Evolutionary conservation across 1,139 yeast genomes (phyloP).

Genomic region (Eremothecium gossypii): DNA sequence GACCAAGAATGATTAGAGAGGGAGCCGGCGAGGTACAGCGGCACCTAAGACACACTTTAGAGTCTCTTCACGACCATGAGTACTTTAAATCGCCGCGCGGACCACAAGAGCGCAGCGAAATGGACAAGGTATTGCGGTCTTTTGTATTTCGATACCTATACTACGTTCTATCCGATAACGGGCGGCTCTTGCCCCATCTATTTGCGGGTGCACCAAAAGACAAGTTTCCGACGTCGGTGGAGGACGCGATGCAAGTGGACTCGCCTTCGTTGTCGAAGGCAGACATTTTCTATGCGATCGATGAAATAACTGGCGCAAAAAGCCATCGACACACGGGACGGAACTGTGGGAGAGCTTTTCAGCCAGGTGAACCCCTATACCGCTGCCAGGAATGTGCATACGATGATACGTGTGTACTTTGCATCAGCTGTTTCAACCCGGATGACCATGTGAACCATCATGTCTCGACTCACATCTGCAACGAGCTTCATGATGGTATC

Average conservation of each 20-base stretch:
- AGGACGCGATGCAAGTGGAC: conserved; percentile 14
- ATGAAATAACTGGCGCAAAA: conserved; percentile 12
- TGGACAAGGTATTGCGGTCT: conserved; percentile 21
- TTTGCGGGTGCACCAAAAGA: conserved; percentile 14
- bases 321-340: conserved; percentile 36
- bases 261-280: conserved; percentile 4
- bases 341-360: conserved; percentile 57
- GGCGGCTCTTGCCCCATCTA: conserved; percentile 15
- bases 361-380: conserved; percentile 53
- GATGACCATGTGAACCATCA: conserved; percentile 58
- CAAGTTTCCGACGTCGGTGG: conserved; percentile 14
- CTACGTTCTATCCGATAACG: conserved; percentile 18
- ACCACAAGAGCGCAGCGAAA: conserved; percentile 23
- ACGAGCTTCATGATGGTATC: conserved; percentile 46
- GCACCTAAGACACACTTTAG: conserved; percentile 14
- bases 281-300: conserved; percentile 17
- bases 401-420: conserved; percentile 68
- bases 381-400: conserved; percentile 61
- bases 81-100: conserved; percentile 18
- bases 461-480: conserved; percentile 44
- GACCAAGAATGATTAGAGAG: conserved; percentile 7
- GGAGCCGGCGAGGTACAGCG: conserved; percentile 9
- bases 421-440: conserved; percentile 60
- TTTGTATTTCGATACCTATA: conserved; percentile 22
- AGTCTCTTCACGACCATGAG: conserved; percentile 17